Percentiles rank a stretch among this genome's conserved stretches.
Conservation (phyloP, 306 rosid genomes). For the Castanopsis chinensis region DNA sequence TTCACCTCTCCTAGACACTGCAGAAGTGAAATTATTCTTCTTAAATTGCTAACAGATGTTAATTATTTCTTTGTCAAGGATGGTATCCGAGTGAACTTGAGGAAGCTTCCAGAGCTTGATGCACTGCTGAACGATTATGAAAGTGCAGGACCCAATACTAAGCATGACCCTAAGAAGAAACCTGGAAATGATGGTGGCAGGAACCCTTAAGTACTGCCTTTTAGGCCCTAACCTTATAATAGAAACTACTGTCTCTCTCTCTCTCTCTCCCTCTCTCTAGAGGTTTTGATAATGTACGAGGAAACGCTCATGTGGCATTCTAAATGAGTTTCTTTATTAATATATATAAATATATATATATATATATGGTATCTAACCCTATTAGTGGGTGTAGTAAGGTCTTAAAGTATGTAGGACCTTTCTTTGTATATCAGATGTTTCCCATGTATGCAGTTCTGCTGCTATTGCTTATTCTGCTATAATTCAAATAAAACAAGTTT, state of each 20-base stretch:
- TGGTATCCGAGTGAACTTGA: conserved; percentile 33
- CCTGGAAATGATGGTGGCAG: conserved; percentile 43
- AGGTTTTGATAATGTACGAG: conserved; percentile 43
- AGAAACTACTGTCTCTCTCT: conserved; percentile 2
- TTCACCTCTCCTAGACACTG: not conserved
- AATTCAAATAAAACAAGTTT: conserved; percentile 26
- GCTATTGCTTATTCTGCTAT: conserved; percentile 8
- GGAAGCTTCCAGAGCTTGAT: conserved; percentile 49
- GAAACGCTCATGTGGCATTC: conserved; percentile 26
- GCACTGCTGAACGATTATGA: conserved; percentile 59
- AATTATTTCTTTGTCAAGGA: conserved; percentile 34
- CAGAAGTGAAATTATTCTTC: too few species aligned
- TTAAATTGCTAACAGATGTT: not conserved
- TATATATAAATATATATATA: not conserved
- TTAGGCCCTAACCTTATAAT: not conserved
- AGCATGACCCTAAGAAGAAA: conserved; percentile 48
- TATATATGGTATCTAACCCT: not conserved
- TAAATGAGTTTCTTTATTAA: conserved; percentile 31
- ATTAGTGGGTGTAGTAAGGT: conserved; percentile 27
- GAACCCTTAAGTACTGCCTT: conserved; percentile 40
- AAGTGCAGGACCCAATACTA: conserved; percentile 55
- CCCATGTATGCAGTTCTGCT: conserved; percentile 12
- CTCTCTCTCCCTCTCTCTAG: conserved; percentile 12
- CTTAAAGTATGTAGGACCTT: conserved; percentile 24
- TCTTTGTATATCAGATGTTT: conserved; percentile 18